Evolutionary conservation across 805 yeast species (phyloP), one percentile per base, ranked within the genome.

Genomic region (Sugiyamaella smithiae): DNA sequence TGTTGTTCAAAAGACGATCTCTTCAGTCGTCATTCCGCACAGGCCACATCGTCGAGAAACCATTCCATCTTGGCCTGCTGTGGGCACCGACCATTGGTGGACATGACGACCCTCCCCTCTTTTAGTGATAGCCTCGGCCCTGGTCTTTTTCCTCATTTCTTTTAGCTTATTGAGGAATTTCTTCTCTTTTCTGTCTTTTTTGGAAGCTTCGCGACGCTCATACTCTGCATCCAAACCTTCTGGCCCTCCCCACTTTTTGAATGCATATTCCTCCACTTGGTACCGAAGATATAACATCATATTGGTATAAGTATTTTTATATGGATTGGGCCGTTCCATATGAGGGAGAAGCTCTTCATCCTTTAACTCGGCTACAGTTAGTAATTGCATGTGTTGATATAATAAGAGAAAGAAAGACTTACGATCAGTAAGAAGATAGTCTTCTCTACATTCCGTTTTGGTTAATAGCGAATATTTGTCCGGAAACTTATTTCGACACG

Each of bases 361-460:
- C 45, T 78, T 75, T 37, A 93, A 73, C 63, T 93, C 99, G 0
- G 97, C 22, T 16, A n/a, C 59, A 54, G 26, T 7, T 4, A 8
- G 16, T n/a, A 4, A 11, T 23, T 12, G 19, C 20, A 11, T 17
- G 7, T n/a, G n/a, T n/a, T n/a, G n/a, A n/a, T n/a, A n/a, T n/a
- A n/a, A n/a, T n/a, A n/a, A n/a, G n/a, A n/a, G n/a, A n/a, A n/a
- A n/a, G n/a, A n/a, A n/a, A n/a, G n/a, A 29, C 33, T 29, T 29
- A 29, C 33, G 93, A 43, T 93, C 99, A 0, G 99, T 93, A 24
- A 93, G 66, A 36, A 93, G 76, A 64, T 93, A 93, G 68, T 93
- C 99, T 57, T 86, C 91, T 35, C 82, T 78, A 65, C 97, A 89
- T 67, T 93, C 99, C 0, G 99, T 93, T 67, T 93, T 93, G 5